phyloP scores from a whole-genome alignment of 192 early-diverging fungal genomes.

The Podila clonocystis region DNA sequence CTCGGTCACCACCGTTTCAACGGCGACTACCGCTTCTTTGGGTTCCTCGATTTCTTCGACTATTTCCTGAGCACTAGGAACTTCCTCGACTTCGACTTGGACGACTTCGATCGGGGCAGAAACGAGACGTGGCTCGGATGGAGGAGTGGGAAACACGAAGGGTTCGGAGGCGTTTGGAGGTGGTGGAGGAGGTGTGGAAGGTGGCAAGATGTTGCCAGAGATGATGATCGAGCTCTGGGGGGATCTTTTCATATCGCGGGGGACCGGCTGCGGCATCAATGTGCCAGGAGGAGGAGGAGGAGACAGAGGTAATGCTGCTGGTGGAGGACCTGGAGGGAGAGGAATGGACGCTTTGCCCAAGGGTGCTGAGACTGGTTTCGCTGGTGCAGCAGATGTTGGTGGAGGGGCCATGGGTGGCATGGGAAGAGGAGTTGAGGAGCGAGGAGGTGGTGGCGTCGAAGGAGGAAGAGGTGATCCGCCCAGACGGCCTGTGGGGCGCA shows the following conservation, averaged over 20 bases:
- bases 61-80: background rate
- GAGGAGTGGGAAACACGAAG: conserved; percentile 14
- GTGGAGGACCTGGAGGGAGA: conserved; percentile 19
- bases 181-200: conserved; percentile 34
- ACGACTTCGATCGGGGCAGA: background rate
- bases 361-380: conserved; percentile 18
- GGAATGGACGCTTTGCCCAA: conserved; percentile 20
- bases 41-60: background rate
- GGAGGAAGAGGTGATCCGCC: conserved; percentile 26
- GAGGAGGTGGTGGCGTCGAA: conserved; percentile 26
- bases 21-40: background rate
- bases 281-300: conserved; percentile 22
- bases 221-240: conserved; percentile 28
- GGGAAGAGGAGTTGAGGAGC: conserved; percentile 28
- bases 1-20: background rate
- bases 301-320: conserved; percentile 13
- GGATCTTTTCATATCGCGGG: conserved; percentile 39
- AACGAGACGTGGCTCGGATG: background rate
- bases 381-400: conserved; percentile 13
- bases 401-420: conserved; percentile 9
- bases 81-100: background rate
- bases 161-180: conserved; percentile 4
- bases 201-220: conserved; percentile 39
- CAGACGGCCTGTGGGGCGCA: conserved; percentile 27
- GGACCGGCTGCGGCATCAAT: conserved; percentile 11